Evolutionary conservation across 768 basidiomycete genomes (phyloP), one percentile per base, ranked within the genome.

Genomic region (Tylopilus cervinicoccineus): DNA sequence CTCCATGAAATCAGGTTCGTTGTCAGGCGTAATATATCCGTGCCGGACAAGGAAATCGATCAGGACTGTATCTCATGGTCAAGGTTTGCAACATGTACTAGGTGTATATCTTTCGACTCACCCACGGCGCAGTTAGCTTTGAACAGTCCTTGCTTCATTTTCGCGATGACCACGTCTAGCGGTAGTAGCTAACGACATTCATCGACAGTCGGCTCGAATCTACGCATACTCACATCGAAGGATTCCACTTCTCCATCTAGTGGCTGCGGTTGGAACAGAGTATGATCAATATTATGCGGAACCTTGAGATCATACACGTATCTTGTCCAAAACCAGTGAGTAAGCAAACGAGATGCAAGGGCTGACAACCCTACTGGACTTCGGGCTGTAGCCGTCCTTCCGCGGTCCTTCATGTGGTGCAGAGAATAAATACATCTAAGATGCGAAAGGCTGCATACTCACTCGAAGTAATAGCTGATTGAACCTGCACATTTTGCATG

Each of bases 171-270:
- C 26, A 79, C 75, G 1, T 76, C 72, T 34, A 92, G 69, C 2
- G 79, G 65, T 36, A 92, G 71, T 20, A 95, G 72, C 90, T 94
- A 48, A 38, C 24, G 12, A 7, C 5, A 32, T 46, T 17, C 16
- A 24, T 46, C 14, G 19, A n/a, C 23, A 6, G n/a, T 23, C 31
- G 36, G 19, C 22, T 3, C 43, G 8, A 47, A 19, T 34, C 20
- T n/a, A 32, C 3, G 26, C 5, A 42, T 41, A 59, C 76, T 44
- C 47, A 93, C 93, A 72, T 92, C 81, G 57, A 99, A 99, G 1
- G 79, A 84, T 62, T 96, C 93, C 2, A 96, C 96, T 63, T 99
- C 96, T 22, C 91, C 93, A 55, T 99, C 96, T 19, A 80, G 72
- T 0, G 93, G 91, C 43, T 75, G 74, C 7, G 90, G 91, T 39